Evolutionary conservation across 768 basidiomycete genomes (phyloP).

Genomic region (Dioszegia hungarica): DNA sequence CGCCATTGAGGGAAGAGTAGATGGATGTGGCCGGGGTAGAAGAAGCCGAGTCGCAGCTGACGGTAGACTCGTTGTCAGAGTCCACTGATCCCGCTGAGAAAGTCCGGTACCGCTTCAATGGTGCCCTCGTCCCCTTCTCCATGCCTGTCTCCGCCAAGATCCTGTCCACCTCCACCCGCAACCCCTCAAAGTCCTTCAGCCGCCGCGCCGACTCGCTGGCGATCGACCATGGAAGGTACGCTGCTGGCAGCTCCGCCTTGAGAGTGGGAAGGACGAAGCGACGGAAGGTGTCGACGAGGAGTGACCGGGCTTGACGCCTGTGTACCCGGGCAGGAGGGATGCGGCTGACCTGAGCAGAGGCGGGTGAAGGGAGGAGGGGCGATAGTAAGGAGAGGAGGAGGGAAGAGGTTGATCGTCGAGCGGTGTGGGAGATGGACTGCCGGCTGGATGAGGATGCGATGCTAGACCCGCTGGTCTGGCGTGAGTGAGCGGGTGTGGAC

Average conservation of each 20-base stretch:
- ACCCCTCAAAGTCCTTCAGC: constrained; percentile 28
- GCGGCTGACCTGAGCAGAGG: neutral
- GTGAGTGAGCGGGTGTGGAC: neutral
- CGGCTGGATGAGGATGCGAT: constrained; percentile 5
- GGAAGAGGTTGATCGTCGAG: constrained; percentile 30
- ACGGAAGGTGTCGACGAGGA: constrained; percentile 49
- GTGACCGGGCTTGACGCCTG: constrained; percentile 46
- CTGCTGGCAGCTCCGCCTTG: constrained; percentile 34
- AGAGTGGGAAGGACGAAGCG: constrained; percentile 45
- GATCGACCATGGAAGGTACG: constrained; percentile 44
- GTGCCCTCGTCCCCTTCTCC: constrained; percentile 5
- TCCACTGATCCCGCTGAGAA: constrained; percentile 16
- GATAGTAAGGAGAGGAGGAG: constrained; percentile 45
- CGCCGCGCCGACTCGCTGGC: constrained; percentile 21
- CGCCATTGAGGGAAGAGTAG: constrained; percentile 24
- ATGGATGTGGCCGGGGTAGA: constrained; percentile 36
- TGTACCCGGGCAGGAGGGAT: constrained; percentile 37
- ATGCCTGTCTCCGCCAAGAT: constrained; percentile 24
- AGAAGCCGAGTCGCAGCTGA: constrained; percentile 11
- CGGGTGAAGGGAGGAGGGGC: constrained; percentile 21
- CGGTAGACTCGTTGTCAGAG: constrained; percentile 14
- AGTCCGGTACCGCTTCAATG: constrained; percentile 13
- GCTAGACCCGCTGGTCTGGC: constrained; percentile 6
- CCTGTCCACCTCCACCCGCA: constrained; percentile 31
- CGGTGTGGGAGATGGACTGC: constrained; percentile 1